Conservation (phyloP, 352 stramenopile species). For the Phytophthora citrophthora region DNA sequence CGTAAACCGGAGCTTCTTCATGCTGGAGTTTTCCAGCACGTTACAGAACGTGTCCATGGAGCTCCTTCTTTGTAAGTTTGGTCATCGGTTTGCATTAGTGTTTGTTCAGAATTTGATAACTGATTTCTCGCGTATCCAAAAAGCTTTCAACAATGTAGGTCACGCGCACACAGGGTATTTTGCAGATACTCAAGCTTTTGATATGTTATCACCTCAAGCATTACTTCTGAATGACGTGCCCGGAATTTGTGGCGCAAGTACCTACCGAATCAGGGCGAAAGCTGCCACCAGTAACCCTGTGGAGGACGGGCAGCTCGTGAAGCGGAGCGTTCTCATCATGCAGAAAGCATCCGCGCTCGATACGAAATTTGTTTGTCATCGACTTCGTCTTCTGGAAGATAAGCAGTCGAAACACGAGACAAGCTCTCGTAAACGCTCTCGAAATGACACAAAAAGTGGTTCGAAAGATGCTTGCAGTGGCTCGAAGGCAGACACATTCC, state of each 20-base stretch:
- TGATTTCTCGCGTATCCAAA: background rate
- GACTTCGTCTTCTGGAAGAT: constrained; percentile 41
- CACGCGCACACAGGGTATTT: constrained; percentile 45
- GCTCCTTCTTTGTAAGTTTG: constrained; percentile 52
- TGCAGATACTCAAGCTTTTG: background rate
- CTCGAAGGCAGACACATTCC: constrained; percentile 17
- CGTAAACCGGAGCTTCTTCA: constrained; percentile 50
- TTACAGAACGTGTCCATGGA: constrained; percentile 37
- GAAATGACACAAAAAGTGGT: constrained; percentile 17
- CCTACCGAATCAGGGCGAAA: background rate
- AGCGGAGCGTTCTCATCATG: constrained; percentile 54
- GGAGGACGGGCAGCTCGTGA: constrained; percentile 38
- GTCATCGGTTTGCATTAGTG: background rate
- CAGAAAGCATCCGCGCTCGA: constrained; percentile 34
- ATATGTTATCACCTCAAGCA: constrained; percentile 28
- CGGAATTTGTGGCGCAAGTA: constrained; percentile 8
- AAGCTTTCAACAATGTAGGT: constrained; percentile 62
- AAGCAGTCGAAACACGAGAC: constrained; percentile 25
- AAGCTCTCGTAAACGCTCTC: constrained; percentile 43
- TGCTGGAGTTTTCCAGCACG: constrained; percentile 53
- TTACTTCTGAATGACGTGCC: constrained; percentile 52
- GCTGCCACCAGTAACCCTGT: background rate
- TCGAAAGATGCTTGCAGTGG: background rate
- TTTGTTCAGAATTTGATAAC: background rate
- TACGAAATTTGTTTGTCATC: constrained; percentile 44